phyloP scores from a whole-genome alignment of 768 basidiomycete genomes.

The Tephrocybe sp. region DNA sequence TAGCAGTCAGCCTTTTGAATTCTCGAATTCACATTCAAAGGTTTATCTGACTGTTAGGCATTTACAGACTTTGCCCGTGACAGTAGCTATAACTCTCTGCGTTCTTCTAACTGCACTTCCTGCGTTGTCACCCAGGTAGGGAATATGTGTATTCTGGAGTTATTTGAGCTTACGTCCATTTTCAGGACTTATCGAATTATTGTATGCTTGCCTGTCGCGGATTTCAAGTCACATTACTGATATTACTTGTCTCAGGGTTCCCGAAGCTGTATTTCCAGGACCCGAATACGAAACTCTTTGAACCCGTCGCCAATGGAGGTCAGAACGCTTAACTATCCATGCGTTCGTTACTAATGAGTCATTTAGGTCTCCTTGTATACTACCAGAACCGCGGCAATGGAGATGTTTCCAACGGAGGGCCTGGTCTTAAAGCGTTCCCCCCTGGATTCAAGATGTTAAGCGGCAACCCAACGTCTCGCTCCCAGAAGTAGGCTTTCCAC shows the following conservation, averaged over 20 bases:
- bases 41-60: neutral
- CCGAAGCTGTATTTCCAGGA: conserved; percentile 43
- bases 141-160: neutral
- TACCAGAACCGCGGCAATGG: conserved; percentile 42
- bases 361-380: conserved; percentile 37
- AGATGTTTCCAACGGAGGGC: conserved; percentile 36
- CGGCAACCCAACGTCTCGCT: conserved; percentile 37
- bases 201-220: conserved; percentile 22
- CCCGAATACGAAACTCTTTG: conserved; percentile 34
- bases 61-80: conserved; percentile 32
- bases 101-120: conserved; percentile 36
- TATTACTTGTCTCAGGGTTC: neutral
- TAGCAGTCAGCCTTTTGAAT: conserved; percentile 26
- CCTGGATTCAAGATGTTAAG: conserved; percentile 43
- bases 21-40: neutral
- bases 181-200: conserved; percentile 39
- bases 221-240: neutral
- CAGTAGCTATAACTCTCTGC: conserved; percentile 33
- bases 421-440: conserved; percentile 42
- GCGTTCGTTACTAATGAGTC: neutral
- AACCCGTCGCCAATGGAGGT: conserved; percentile 39
- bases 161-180: neutral
- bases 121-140: conserved; percentile 34
- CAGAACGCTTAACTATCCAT: neutral
- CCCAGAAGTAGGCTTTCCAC: conserved; percentile 27